Evolutionary conservation across 768 basidiomycete species (phyloP), one percentile per base, ranked within the genome.

Genomic region (Lyophyllum semitale): DNA sequence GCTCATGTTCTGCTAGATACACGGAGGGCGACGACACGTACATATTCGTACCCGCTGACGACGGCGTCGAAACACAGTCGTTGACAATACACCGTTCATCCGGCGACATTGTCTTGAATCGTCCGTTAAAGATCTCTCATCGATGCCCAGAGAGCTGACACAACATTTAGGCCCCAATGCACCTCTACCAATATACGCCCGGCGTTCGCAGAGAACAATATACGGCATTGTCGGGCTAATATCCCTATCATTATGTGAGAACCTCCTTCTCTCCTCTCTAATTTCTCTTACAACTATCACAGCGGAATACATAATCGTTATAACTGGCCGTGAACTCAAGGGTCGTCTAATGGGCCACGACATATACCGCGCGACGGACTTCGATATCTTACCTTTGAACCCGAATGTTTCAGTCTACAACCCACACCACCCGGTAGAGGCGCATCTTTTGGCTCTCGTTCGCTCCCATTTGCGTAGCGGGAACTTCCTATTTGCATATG

Each of bases 221-320:
- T 89, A 89, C 69, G 90, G 89, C 41, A 88, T 92, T 59, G 71
- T 88, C 38, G 90, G 90, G 51, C 72, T 88, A 69, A 85, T 92
- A 60, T 87, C 89, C n/a, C 71, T 92, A 55, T 81, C 89, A 29
- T 69, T 90, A 64, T 87, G 90, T 91, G 64, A 55, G 55, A 46
- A 50, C 23, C 46, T 43, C 42, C 43, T 30, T 42, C 45, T 0
- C 13, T 5, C 11, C 35, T 38, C 9, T 17, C 48, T 22, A 15
- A 29, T 32, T 4, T 45, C 23, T 42, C 43, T 54, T 17, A 18
- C 32, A n/a, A 18, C 7, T 8, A 8, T n/a, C 48, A 49, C 59
- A 98, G 96, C 95, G 66, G 97, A 98, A 73, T 98, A 96, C 74
- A 72, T 98, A 46, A 83, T 99, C 59, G 77, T 97, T 37, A 79